These are phyloP conservation scores for Ambrosiella cleistominuta DNA, from an alignment of 2,329 filamentous ascomycete species.

Conservation along the genomic window DNA sequence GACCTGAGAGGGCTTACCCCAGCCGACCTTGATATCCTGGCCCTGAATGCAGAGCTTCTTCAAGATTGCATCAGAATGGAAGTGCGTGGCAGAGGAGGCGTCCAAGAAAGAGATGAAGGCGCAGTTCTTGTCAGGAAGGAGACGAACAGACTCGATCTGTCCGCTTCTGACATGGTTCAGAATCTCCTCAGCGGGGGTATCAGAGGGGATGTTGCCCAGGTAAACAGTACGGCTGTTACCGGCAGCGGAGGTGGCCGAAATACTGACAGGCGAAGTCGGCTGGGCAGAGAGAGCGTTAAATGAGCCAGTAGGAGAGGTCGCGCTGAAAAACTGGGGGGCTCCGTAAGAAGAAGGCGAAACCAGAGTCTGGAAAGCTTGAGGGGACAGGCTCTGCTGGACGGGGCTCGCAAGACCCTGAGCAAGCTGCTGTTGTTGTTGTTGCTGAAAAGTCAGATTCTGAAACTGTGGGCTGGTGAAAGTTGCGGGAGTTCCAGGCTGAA, in stretches of 20 bases:
- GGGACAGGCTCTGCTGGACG: slow-evolving; percentile 59
- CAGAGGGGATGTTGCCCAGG: slow-evolving; percentile 92
- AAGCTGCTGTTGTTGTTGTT: slow-evolving; percentile 36
- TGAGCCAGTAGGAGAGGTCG: slow-evolving; percentile 72
- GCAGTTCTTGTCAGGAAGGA: slow-evolving; percentile 97
- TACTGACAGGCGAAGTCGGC: slow-evolving; percentile 57
- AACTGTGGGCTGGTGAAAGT: slow-evolving; percentile 86
- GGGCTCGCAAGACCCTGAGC: slow-evolving; percentile 54
- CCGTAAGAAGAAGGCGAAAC: slow-evolving; percentile 74
- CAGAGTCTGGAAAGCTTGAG: slow-evolving; percentile 67
- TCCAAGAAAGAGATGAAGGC: slow-evolving; percentile 99
- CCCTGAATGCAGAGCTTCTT: slow-evolving; percentile 98
- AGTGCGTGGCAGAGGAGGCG: slow-evolving; percentile 92
- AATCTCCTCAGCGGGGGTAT: slow-evolving; percentile 93
- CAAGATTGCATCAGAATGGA: slow-evolving; percentile 98
- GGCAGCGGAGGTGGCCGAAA: slow-evolving; percentile 64
- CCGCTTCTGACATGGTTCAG: slow-evolving; percentile 89
- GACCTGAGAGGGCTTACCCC: slow-evolving; percentile 96
- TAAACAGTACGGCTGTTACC: slow-evolving; percentile 95
- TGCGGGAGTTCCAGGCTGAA: slow-evolving; percentile 84
- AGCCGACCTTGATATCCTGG: slow-evolving; percentile 98
- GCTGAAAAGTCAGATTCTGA: slow-evolving; percentile 63
- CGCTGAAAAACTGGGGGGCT: slow-evolving; percentile 63
- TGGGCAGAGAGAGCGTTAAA: slow-evolving; percentile 43
- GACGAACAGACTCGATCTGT: slow-evolving; percentile 95